Conservation (phyloP, 306 rosid genomes). For the Quercus berberidifolia region DNA sequence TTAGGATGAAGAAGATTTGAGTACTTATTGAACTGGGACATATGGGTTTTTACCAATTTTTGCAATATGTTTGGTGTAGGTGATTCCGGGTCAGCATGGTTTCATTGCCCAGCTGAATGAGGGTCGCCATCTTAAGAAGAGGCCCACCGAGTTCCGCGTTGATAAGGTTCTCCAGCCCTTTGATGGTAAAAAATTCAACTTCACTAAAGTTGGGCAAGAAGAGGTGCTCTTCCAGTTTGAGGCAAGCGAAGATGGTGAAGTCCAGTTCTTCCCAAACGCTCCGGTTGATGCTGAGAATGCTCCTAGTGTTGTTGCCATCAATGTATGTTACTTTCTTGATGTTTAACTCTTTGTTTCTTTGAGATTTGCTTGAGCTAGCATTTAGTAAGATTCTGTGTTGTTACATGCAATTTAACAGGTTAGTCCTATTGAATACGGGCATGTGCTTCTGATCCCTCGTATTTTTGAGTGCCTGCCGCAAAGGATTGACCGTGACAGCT, state of each 20-base stretch:
- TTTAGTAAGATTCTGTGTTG: constrained; percentile 3
- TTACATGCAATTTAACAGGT: constrained; percentile 54
- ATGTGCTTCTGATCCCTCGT: constrained; percentile 82
- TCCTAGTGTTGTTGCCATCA: constrained; percentile 84
- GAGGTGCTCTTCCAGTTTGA: constrained; percentile 88
- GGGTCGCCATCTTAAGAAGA: constrained; percentile 97
- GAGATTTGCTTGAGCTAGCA: neutral
- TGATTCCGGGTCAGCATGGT: constrained; percentile 79
- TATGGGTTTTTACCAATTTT: constrained; percentile 8
- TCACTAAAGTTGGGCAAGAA: constrained; percentile 93
- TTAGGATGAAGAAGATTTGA: neutral
- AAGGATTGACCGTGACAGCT: constrained; percentile 77
- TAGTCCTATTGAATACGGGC: constrained; percentile 95
- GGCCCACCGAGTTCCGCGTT: constrained; percentile 90
- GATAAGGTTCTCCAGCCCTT: constrained; percentile 94
- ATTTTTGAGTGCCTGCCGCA: constrained; percentile 77
- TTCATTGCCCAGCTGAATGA: constrained; percentile 94
- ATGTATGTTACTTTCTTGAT: constrained; percentile 39
- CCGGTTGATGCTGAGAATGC: constrained; percentile 73
- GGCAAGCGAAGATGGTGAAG: constrained; percentile 61
- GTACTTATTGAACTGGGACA: neutral
- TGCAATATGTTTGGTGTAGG: constrained; percentile 41
- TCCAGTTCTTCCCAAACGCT: constrained; percentile 69
- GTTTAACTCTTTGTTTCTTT: constrained; percentile 6
- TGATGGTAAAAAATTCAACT: constrained; percentile 83